A percentile compares a stretch with the other conserved stretches of the same genome.
Conservation (phyloP, 208 protist species). For the Angomonas deanei region DNA sequence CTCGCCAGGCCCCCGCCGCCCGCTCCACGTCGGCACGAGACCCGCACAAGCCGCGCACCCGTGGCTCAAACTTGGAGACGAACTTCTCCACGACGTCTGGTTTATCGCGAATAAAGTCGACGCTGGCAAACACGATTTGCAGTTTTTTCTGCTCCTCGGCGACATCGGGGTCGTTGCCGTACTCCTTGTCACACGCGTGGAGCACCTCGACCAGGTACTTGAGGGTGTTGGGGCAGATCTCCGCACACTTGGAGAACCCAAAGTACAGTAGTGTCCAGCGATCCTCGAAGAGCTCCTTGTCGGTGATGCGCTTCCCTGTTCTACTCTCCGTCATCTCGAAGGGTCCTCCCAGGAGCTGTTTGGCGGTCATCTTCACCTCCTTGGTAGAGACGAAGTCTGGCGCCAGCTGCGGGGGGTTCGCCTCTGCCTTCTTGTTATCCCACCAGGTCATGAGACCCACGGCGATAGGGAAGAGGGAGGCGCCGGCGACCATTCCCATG, state of each 20-base stretch:
- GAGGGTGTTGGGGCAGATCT: conserved; percentile 76
- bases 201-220: conserved; percentile 65
- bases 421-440: conserved; percentile 27
- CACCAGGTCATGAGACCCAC: conserved; percentile 43
- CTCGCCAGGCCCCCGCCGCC: conserved; percentile 59
- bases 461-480: conserved; percentile 49
- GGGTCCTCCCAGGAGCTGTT: conserved; percentile 64
- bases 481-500: conserved; percentile 43
- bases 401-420: conserved; percentile 20
- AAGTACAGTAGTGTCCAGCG: conserved; percentile 85
- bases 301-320: conserved; percentile 59
- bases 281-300: conserved; percentile 58
- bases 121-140: conserved; percentile 71
- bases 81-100: conserved; percentile 62
- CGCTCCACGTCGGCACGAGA: conserved; percentile 37
- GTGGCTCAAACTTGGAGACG: conserved; percentile 36
- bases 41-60: conserved; percentile 60
- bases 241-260: conserved; percentile 84
- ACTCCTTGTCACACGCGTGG: conserved; percentile 32
- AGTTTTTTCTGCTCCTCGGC: conserved; percentile 36
- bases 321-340: conserved; percentile 53
- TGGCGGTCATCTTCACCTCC: conserved; percentile 28
- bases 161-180: conserved; percentile 16
- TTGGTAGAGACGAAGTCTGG: conserved; percentile 43
- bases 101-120: conserved; percentile 74